A percentile compares a stretch with the other conserved stretches of the same genome.
These are phyloP conservation scores for Vigna unguiculata DNA, from an alignment of 306 rosid species.

Conservation along the genomic window DNA sequence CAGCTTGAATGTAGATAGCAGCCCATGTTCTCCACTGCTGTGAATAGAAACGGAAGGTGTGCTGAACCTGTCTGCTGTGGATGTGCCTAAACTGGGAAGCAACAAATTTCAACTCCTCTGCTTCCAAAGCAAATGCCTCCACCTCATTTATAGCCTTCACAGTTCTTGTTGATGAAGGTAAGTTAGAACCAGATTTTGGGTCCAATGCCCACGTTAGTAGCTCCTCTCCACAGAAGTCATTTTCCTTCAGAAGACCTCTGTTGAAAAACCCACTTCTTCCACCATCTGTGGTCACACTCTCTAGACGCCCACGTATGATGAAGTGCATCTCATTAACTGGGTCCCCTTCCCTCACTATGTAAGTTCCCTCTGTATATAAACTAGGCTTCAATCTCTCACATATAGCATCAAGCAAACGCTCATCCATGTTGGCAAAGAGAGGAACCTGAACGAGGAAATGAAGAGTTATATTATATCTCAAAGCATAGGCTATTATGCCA, in stretches of 20 bases:
- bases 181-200: slow-evolving; percentile 74
- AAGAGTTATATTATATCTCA: neutral
- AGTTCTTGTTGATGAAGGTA: slow-evolving; percentile 91
- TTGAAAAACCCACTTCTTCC: slow-evolving; percentile 96
- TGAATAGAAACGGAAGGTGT: slow-evolving; percentile 89
- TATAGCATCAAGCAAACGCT: slow-evolving; percentile 89
- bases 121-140: slow-evolving; percentile 92
- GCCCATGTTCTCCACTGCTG: slow-evolving; percentile 99
- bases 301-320: slow-evolving; percentile 89
- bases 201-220: slow-evolving; percentile 93
- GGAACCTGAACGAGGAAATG: slow-evolving; percentile 68
- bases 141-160: slow-evolving; percentile 86
- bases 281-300: slow-evolving; percentile 91
- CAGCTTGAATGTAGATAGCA: slow-evolving; percentile 81
- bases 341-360: slow-evolving; percentile 87
- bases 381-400: slow-evolving; percentile 91
- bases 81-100: slow-evolving; percentile 88
- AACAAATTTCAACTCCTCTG: slow-evolving; percentile 87
- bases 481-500: neutral
- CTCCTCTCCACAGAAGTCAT: slow-evolving; percentile 93
- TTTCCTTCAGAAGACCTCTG: slow-evolving; percentile 79
- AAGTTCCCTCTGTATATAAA: slow-evolving; percentile 72
- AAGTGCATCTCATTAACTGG: slow-evolving; percentile 89
- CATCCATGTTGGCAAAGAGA: slow-evolving; percentile 90
- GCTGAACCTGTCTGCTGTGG: slow-evolving; percentile 88